Base-by-base conservation (phyloP, 2,329 filamentous ascomycete genomes). In the Diplodia corticola region DNA sequence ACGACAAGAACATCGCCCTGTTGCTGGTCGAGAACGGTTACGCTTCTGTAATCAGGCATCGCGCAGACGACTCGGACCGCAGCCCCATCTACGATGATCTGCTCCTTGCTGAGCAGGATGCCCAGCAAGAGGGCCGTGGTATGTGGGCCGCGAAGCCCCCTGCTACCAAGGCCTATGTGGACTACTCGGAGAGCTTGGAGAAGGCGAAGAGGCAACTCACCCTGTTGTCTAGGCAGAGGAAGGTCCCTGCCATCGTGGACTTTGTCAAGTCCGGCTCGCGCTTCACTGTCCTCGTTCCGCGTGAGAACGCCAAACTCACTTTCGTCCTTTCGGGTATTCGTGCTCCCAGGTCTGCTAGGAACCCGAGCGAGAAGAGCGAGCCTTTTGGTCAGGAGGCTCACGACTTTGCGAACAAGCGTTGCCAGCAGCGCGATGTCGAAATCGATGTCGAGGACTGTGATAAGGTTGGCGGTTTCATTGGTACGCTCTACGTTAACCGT, bases 391-490 rank as follows among this genome's bases (percentile, higher is more conserved):
- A 96, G 77, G 95, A 99, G 81, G 94, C 94, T 3, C 86, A 96
- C 69, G 94, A 99, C 60, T 89, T 98, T 71, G 93, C 94, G 57
- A 93, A 92, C 79, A 89, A 88, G 73, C 88, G 93, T 67, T 93
- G 91, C 80, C 91, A 93, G 83, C 95, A 99, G 82, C 89, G 95
- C 64, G 95, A 99, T 78, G 93, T 95, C 57, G 94, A 98, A 79
- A 91, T 99, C 67, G 93, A 99, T 73, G 90, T 99, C 22, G 89
- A 97, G 77, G 93, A 93, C 73, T 91, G 92, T 71, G 95, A 99
- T 84, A 98, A 97, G 84, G 89, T 95, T 28, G 95, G 95, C 73
- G 95, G 95, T 44, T 99, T 99, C 83, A 98, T 99, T 71, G 95
- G 95, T 65, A 91, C 92, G 15, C 84, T 99, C 26, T 97, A 93